Conservation (phyloP, 306 rosid genomes). For the Vigna angularis region DNA sequence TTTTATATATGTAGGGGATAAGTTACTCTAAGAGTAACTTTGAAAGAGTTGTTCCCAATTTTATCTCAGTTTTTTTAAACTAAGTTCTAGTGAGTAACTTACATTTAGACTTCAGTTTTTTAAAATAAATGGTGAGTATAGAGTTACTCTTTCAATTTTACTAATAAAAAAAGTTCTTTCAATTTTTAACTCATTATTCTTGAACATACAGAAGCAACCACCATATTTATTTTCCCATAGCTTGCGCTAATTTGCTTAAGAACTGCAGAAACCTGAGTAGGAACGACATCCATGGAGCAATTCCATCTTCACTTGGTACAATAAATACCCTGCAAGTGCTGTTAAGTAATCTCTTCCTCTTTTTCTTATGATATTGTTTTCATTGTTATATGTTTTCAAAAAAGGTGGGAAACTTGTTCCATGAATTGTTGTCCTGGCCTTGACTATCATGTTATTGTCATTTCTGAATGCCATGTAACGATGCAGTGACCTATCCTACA, state of each 20-base stretch:
- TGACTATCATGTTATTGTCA: conserved; percentile 25
- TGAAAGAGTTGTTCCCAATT: no score
- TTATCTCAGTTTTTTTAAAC: no score
- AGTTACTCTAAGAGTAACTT: no score
- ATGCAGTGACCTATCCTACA: conserved; percentile 81
- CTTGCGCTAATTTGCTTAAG: conserved; percentile 36
- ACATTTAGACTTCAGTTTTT: no score
- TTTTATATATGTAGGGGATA: not conserved
- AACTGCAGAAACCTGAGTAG: conserved; percentile 72
- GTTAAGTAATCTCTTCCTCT: conserved; percentile 54
- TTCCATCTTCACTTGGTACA: conserved; percentile 70
- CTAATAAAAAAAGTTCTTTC: no score
- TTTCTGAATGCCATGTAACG: conserved; percentile 38
- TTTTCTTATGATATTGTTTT: not conserved
- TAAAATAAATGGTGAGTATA: no score
- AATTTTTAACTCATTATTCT: not conserved
- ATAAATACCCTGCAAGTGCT: conserved; percentile 58
- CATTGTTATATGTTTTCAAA: not conserved
- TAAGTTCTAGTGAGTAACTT: no score
- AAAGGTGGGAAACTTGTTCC: not conserved
- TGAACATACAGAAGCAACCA: conserved; percentile 16
- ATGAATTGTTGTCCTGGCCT: conserved; percentile 22
- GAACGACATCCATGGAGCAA: conserved; percentile 64
- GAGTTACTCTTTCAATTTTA: no score
- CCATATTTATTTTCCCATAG: conserved; percentile 13